phyloP scores from a whole-genome alignment of 345 rosid genomes.

The Corymbia maculata region DNA sequence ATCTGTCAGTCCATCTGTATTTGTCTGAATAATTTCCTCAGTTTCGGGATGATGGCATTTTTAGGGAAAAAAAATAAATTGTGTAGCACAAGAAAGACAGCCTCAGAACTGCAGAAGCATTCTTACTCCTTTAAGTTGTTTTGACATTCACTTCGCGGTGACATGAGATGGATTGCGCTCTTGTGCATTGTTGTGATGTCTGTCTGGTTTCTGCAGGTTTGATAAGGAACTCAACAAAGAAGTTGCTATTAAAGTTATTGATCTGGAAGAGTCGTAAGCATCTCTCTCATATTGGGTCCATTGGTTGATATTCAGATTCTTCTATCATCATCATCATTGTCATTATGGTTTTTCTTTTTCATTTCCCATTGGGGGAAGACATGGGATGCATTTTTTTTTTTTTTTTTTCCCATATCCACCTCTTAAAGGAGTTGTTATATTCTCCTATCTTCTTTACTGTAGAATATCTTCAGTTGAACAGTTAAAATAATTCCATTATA shows the following conservation, averaged over 20 bases:
- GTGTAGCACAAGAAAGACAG: background rate
- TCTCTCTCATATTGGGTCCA: background rate
- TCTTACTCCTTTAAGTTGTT: background rate
- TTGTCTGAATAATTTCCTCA: background rate
- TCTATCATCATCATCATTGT: background rate
- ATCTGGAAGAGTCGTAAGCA: conserved; percentile 98
- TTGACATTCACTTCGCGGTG: background rate
- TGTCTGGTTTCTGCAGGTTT: conserved; percentile 54
- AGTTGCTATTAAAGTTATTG: conserved; percentile 98
- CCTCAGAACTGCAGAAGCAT: background rate
- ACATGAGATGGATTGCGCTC: background rate
- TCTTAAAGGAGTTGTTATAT: background rate
- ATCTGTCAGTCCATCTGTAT: background rate
- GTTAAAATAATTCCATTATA: background rate
- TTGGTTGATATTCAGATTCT: background rate
- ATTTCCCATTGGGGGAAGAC: background rate
- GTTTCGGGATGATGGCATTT: background rate
- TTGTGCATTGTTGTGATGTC: background rate
- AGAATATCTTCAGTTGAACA: background rate
- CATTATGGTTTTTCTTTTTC: background rate
- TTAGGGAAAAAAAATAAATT: background rate
- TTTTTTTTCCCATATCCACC: background rate
- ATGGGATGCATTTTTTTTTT: background rate
- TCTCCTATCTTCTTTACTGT: background rate
- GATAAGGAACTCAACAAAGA: conserved; percentile 92